Base-by-base conservation (phyloP, 148 eudicot genomes). In the Cornus florida region DNA sequence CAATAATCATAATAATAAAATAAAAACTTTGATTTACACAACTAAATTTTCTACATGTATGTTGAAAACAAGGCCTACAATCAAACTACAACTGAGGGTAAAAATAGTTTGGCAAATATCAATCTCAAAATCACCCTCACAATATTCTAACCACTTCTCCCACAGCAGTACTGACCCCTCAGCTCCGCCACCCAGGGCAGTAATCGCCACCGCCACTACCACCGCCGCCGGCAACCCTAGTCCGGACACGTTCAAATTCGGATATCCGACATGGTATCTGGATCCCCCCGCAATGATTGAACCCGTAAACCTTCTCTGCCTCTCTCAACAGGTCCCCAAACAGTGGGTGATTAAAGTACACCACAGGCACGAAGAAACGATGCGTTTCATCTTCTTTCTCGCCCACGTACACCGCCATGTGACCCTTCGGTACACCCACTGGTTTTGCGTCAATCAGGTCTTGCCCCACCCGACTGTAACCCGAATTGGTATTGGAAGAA, bases 321-420 rank as follows among this genome's bases (percentile, higher is more conserved):
- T 88, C 87, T 31, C 75, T 89, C 80, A 91, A 75, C 66, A 91
- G 64, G 57, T 68, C 57, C 75, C 78, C 88, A 50, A 91, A 91
- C 43, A 91, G 78, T 2, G 94, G 94, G 79, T 91, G 94, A 76
- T 89, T 88, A 4, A 89, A 57, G 70, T 89, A 88, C 2, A 86
- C 33, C 35, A 89, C 84, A 0, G 94, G 94, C 33, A 91, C 88
- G n/a, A 89, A 59, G 23, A 89, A 80, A 48, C 90, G 76, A 43
- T 69, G 68, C 8, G 64, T 35, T n/a, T 77, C 86, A 13, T 83
- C 86, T 10, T 88, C 86, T 35, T 79, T 67, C 76, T 77, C 77
- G 6, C 89, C 86, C 43, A 90, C 90, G 72, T 87, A 87, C 3
- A 90, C 84, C 24, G 86, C 86, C 73, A 90, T 7, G 67, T 86